Evolutionary conservation across 495 filamentous ascomycete genomes (phyloP), one percentile per base, ranked within the genome.

Genomic region (Hyaloscypha hepaticicola): DNA sequence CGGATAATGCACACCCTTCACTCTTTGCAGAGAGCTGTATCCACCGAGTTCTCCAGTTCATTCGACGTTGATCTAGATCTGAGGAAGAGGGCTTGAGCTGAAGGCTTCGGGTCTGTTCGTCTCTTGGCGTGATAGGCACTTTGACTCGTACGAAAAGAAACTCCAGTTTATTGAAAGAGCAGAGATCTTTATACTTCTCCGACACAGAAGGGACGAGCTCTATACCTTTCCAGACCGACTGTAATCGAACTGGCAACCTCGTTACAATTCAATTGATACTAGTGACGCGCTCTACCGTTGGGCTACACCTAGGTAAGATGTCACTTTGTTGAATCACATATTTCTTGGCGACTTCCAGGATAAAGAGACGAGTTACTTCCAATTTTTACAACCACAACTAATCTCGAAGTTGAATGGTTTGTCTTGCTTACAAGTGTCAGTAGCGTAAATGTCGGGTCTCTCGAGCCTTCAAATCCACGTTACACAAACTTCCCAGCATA

Each of bases 221-320:
- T 33, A 7, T 33, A 33, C 31, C 7, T 33, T 33, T 33, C 12
- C 38, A 45, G 19, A 16, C 11, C 38, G 38, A 16, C 3, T 65
- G 72, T 70, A 71, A 66, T 72, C 72, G 70, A 72, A 74, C 70
- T 69, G 68, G 52, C 57, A 69, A 74, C 68, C 71, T 74, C 70
- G 60, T 72, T 64, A 72, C 73, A 16, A 29, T 50, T 22, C 22
- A 33, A 21, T 28, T 24, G 9, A 7, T 69, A 66, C 70, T 70
- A 72, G 70, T 71, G 63, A 72, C 60, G 66, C 68, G 68, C 68
- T 67, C 63, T 74, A 69, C 72, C 70, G 66, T 64, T 72, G 66
- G 68, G 70, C 66, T 69, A 72, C 58, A n/a, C 2, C 31, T 33
- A 33, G 6, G 31, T n/a, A 33, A 33, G 31, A 7, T 3, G 31